Evolutionary conservation across 345 rosid species (phyloP), one percentile per base, ranked within the genome.

Genomic region (Dimocarpus longan): DNA sequence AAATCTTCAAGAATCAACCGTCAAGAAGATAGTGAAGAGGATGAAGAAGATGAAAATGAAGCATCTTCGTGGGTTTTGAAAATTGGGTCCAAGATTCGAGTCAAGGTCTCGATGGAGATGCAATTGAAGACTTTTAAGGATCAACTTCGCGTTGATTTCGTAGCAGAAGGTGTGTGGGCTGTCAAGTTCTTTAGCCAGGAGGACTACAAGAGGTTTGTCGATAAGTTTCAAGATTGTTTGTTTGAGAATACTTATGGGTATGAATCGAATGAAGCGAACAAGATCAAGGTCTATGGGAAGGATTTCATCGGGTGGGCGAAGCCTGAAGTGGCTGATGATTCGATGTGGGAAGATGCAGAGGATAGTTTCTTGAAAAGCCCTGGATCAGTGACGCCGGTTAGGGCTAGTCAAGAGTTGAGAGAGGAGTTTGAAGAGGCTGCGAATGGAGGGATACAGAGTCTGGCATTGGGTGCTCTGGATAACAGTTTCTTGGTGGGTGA

Each of bases 321-420:
- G 60, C 99, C 98, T 6, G 94, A 91, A 46, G 91, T 80, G 66
- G 98, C 99, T n/a, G 99, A 96, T 82, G 99, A 96, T 84, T 96
- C 98, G 0, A 84, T 94, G 90, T 96, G 99, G 99, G 98, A 96
- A 76, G 99, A 96, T 80, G 99, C 98, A 9, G 99, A 94, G 54
- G 97, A 92, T 73, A 82, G 84, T 72, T 83, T 88, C 40, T 83
- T 83, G 28, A 84, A 86, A 52, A 94, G 95, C 79, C 98, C 98
- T 1, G 84, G 68, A 43, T 85, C 90, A 10, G 90, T 84, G 10
- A 93, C 93, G 66, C 93, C 93, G 0, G 75, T 80, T 6, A 86
- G 93, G 79, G 85, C 73, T 16, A 88, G 82, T 69, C 97, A 90
- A 79, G 97, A 96, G 75, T 84, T 94, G 85, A 91, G 86, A 59